Conservation (phyloP, 2,329 filamentous ascomycete genomes). For the Grosmannia serpens region DNA sequence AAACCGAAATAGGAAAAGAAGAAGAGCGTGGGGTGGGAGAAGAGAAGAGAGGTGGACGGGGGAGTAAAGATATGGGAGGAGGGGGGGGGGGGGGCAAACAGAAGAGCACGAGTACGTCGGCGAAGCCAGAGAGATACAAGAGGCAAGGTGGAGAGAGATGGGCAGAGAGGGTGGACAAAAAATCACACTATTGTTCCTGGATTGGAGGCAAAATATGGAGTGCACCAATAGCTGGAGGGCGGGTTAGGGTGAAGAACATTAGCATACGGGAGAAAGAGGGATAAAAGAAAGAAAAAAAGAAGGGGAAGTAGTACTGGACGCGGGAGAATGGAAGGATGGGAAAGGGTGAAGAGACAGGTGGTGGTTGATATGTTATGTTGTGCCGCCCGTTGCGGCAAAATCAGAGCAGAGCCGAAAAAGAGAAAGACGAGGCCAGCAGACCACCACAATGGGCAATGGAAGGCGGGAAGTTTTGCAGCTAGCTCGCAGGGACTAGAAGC, state of each 20-base stretch:
- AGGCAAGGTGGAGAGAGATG: not conserved
- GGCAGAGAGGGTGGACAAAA: not conserved
- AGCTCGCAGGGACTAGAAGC: slow-evolving; percentile 1
- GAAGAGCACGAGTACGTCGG: not conserved
- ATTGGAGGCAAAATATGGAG: not conserved
- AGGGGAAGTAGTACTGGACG: slow-evolving; percentile 1
- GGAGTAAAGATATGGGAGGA: not conserved
- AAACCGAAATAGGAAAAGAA: slow-evolving; percentile 3
- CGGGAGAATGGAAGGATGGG: slow-evolving; percentile 11
- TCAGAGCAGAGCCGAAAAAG: slow-evolving; percentile 10
- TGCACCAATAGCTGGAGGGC: not conserved
- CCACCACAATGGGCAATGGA: slow-evolving; percentile 2
- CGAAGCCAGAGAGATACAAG: not conserved
- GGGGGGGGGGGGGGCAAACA: not conserved
- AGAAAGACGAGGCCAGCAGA: not conserved
- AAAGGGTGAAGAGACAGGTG: not conserved
- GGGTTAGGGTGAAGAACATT: not conserved
- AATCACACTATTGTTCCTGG: not conserved
- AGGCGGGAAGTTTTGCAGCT: slow-evolving; percentile 6
- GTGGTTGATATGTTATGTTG: slow-evolving; percentile 15
- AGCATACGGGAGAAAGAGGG: not conserved
- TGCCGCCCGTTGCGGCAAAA: slow-evolving; percentile 24
- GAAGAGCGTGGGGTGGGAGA: not conserved
- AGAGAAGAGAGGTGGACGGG: not conserved
- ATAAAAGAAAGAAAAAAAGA: slow-evolving; percentile 1